Conservation (phyloP, 495 filamentous ascomycete genomes). For the Trichoderma asperelloides region DNA sequence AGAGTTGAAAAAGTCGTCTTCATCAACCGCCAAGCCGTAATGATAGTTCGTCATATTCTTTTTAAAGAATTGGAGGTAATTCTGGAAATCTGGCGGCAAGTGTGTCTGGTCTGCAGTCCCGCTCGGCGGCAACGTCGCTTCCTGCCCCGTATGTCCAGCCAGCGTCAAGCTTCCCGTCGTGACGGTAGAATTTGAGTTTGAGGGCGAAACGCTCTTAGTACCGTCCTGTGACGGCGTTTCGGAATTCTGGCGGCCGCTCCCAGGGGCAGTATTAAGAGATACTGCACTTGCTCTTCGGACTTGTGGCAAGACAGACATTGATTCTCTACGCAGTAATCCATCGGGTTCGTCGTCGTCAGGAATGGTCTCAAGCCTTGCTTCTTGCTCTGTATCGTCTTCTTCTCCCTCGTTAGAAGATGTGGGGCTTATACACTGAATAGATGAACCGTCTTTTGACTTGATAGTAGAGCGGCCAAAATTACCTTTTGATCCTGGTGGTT, state of each 20-base stretch:
- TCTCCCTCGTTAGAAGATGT: constrained; percentile 44
- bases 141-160: constrained; percentile 19
- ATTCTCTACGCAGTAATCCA: constrained; percentile 24
- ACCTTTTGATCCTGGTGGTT: constrained; percentile 45
- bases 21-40: constrained; percentile 64
- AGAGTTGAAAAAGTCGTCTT: constrained; percentile 60
- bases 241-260: constrained; percentile 29
- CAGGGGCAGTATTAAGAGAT: constrained; percentile 21
- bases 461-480: constrained; percentile 30
- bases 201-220: constrained; percentile 40
- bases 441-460: constrained; percentile 32
- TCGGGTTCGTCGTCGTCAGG: constrained; percentile 57
- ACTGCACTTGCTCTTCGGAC: constrained; percentile 34
- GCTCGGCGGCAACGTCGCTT: constrained; percentile 16
- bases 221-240: constrained; percentile 44
- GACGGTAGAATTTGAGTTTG: constrained; percentile 33
- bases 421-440: constrained; percentile 43
- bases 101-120: constrained; percentile 37
- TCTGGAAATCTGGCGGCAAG: constrained; percentile 58
- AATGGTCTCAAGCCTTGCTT: constrained; percentile 49
- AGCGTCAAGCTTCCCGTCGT: constrained; percentile 25
- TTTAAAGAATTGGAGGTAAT: constrained; percentile 69
- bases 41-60: constrained; percentile 69
- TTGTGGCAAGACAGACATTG: constrained; percentile 26
- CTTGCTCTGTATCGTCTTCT: constrained; percentile 43